phyloP scores from a whole-genome alignment of 2,329 filamentous ascomycete species.

The Aspergillus brunneoviolaceus region DNA sequence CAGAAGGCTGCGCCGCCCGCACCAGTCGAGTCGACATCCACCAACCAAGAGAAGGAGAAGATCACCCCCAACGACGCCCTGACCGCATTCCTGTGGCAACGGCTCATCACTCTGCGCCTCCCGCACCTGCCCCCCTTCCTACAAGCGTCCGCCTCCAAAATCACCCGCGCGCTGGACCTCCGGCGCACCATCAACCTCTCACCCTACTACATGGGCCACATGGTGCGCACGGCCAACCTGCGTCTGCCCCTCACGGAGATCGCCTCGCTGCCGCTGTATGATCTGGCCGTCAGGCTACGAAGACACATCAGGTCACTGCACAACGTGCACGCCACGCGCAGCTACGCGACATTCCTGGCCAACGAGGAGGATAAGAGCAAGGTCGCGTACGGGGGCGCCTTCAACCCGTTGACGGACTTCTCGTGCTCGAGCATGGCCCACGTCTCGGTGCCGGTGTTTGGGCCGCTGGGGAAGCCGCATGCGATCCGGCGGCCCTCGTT shows the following conservation, averaged over 20 bases:
- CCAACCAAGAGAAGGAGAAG: background rate
- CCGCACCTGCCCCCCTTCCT: background rate
- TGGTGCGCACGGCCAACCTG: conserved; percentile 16
- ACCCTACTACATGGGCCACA: conserved; percentile 22
- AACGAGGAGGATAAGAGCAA: conserved; percentile 14
- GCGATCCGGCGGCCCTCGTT: conserved; percentile 9
- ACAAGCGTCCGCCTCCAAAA: conserved; percentile 2
- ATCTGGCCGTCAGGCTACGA: conserved; percentile 4
- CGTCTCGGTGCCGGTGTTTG: conserved; percentile 12
- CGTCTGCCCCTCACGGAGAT: conserved; percentile 13
- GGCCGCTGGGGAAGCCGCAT: background rate
- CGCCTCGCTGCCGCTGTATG: conserved; percentile 2
- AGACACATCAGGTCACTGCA: background rate
- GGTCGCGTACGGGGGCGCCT: conserved; percentile 18
- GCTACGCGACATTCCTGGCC: conserved; percentile 20
- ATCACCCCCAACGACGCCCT: conserved; percentile 22
- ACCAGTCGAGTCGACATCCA: background rate
- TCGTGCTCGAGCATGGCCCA: conserved; percentile 19
- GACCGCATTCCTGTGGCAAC: conserved; percentile 23
- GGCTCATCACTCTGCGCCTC: conserved; percentile 12
- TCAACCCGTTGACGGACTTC: conserved; percentile 16
- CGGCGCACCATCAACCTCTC: conserved; percentile 18
- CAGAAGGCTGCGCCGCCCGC: background rate
- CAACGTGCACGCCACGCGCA: conserved; percentile 12
- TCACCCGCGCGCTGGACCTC: conserved; percentile 22